These are phyloP conservation scores for Mycosphaerella sp. DNA, from an alignment of 2,329 filamentous ascomycete species.

Conservation along the genomic window DNA sequence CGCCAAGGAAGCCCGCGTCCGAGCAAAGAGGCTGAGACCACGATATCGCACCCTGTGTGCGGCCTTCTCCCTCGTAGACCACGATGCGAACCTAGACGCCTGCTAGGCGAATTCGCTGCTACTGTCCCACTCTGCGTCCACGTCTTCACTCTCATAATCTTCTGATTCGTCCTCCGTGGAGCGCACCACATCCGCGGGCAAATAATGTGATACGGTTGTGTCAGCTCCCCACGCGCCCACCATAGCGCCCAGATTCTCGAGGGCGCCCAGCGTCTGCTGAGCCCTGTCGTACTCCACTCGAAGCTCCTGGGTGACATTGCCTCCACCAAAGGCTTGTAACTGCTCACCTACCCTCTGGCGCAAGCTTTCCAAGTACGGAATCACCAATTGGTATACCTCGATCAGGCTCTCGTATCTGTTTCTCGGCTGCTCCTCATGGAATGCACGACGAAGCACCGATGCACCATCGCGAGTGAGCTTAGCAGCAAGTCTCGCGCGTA, in stretches of 20 bases:
- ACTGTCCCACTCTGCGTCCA: conserved; percentile 8
- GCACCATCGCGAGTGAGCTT: conserved; percentile 8
- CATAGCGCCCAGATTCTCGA: neutral
- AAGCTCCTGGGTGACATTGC: neutral
- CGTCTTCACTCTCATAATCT: conserved; percentile 11
- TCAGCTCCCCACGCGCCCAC: conserved; percentile 5
- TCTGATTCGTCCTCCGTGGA: conserved; percentile 10
- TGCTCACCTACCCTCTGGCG: neutral
- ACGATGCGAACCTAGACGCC: neutral
- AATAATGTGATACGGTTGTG: too few species aligned
- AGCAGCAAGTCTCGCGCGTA: conserved; percentile 2
- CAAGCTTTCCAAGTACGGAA: conserved; percentile 8
- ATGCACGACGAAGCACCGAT: conserved; percentile 2
- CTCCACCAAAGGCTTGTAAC: neutral
- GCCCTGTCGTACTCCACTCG: conserved; percentile 9
- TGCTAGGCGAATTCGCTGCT: conserved; percentile 3
- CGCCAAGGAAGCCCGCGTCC: too few species aligned
- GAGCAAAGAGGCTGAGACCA: too few species aligned
- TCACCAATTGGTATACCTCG: conserved; percentile 1
- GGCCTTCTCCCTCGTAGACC: neutral
- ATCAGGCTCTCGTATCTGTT: conserved; percentile 9
- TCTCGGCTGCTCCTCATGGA: conserved; percentile 2
- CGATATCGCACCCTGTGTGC: too few species aligned
- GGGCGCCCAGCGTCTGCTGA: neutral
- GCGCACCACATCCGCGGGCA: conserved; percentile 1